Conservation (phyloP, 176 grass and related monocot species). For the Musa troglodytarum region DNA sequence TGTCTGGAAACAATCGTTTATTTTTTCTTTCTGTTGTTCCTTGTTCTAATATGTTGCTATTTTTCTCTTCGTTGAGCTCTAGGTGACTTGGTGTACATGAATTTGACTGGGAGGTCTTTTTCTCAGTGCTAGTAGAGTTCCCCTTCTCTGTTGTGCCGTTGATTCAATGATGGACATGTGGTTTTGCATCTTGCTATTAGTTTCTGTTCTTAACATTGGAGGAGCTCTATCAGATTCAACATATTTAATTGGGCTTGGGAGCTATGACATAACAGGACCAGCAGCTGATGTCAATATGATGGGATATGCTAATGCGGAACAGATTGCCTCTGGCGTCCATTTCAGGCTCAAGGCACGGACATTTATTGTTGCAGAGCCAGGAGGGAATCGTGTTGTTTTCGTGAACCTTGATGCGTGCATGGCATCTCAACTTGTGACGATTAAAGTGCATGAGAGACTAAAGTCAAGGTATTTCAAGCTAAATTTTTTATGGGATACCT, state of each 20-base stretch:
- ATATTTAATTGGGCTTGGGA: constrained; percentile 75
- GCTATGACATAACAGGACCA: constrained; percentile 93
- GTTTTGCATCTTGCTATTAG: constrained; percentile 44
- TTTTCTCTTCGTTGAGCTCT: neutral
- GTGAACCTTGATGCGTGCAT: constrained; percentile 99
- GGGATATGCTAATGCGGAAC: constrained; percentile 90
- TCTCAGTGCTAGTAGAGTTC: constrained; percentile 44
- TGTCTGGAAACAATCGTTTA: neutral
- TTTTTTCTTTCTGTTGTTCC: neutral
- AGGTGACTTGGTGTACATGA: neutral
- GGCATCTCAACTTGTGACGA: constrained; percentile 84
- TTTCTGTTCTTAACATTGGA: constrained; percentile 40
- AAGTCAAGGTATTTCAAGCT: constrained; percentile 57
- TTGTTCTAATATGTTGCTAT: neutral
- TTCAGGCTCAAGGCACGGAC: constrained; percentile 89
- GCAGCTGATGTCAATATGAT: constrained; percentile 99
- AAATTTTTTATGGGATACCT: constrained; percentile 4
- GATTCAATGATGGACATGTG: constrained; percentile 23
- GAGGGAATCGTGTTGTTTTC: constrained; percentile 75
- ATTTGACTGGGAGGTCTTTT: constrained; percentile 3
- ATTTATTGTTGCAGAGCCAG: constrained; percentile 84
- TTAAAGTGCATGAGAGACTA: constrained; percentile 89
- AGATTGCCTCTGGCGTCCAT: constrained; percentile 79
- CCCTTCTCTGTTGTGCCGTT: neutral
- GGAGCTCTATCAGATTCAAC: constrained; percentile 40